Evolutionary conservation across 1,284 basidiomycete genomes (phyloP), one percentile per base, ranked within the genome.

Genomic region (Ustilago crameri): DNA sequence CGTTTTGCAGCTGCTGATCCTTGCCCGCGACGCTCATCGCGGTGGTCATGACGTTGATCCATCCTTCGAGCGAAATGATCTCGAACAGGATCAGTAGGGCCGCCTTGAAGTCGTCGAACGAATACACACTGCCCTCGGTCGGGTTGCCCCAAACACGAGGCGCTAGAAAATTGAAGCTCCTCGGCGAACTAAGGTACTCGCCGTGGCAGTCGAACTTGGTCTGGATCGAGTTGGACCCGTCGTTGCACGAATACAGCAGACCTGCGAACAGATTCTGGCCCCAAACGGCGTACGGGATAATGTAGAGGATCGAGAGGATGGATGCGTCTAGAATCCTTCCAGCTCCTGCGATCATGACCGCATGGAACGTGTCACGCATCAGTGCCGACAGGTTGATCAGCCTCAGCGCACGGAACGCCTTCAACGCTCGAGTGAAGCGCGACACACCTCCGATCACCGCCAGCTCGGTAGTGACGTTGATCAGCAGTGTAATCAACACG

Each of bases 251-350:
- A 82, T 91, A 93, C 84, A 95, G 89, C 61, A 90, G 85, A 8
- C 93, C 93, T 0, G 90, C 87, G 84, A 98, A 98, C 81, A 98
- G 91, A 78, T 95, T 97, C 61, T 94, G 88, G 5, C 94, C 95
- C 95, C 95, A 98, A 1, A 97, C 90, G 4, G 95, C 95, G 80
- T 94, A 98, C 0, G 95, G 95, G 71, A 98, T 92, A 87, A 98
- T 91, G 85, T 98, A 85, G 38, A 98, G 87, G 51, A 96, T 88
- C 45, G 95, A 93, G n/a, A 98, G 88, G 51, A 97, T 84, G 0
- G 91, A 92, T 0, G 95, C 95, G 75, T 97, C 93, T 53, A 96
- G 74, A 66, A 98, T 95, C 76, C 93, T 90, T 18, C 88, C 84
- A 2, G 91, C 91, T 4, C 95, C 95, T 3, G 92, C 91, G 59